Evolutionary conservation across 495 filamentous ascomycete species (phyloP).

Genomic region (Xylaria venustula): DNA sequence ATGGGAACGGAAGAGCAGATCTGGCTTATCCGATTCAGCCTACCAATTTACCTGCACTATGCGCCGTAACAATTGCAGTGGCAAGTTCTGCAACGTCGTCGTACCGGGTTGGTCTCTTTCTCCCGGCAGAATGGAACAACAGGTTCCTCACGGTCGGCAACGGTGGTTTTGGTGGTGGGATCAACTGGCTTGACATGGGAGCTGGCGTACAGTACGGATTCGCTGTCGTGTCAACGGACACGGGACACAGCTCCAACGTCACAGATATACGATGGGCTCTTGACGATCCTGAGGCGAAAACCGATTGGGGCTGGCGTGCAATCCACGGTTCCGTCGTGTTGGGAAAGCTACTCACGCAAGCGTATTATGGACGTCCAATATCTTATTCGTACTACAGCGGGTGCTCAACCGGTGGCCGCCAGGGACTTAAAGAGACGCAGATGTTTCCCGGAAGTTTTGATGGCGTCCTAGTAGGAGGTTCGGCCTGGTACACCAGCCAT

Average conservation of each 20-base stretch:
- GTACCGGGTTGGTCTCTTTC: constrained; percentile 51
- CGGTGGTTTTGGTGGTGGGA: constrained; percentile 52
- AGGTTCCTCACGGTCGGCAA: constrained; percentile 50
- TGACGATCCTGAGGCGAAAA: constrained; percentile 34
- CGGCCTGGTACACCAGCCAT: constrained; percentile 51
- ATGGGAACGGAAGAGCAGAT: constrained; percentile 37
- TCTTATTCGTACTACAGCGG: constrained; percentile 42
- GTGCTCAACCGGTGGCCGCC: constrained; percentile 58
- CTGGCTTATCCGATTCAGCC: constrained; percentile 44
- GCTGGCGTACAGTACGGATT: constrained; percentile 46
- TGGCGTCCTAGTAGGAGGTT: constrained; percentile 62
- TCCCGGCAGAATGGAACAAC: constrained; percentile 52
- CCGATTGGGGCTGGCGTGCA: constrained; percentile 50
- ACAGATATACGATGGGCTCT: constrained; percentile 47
- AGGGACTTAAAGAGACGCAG: constrained; percentile 51
- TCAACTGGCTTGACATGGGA: constrained; percentile 55
- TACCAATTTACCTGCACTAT: constrained; percentile 46
- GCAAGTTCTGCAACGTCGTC: constrained; percentile 38
- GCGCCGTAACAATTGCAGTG: constrained; percentile 49
- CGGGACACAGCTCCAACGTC: constrained; percentile 48
- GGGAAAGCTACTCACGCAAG: constrained; percentile 30
- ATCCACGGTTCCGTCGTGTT: constrained; percentile 47
- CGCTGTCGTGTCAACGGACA: constrained; percentile 54
- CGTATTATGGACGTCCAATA: constrained; percentile 35
- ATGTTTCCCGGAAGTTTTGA: constrained; percentile 57